A percentile compares a stretch with the other conserved stretches of the same genome.
Evolutionary conservation across 345 rosid species (phyloP).

Genomic region (Chamaenerion angustifolium): DNA sequence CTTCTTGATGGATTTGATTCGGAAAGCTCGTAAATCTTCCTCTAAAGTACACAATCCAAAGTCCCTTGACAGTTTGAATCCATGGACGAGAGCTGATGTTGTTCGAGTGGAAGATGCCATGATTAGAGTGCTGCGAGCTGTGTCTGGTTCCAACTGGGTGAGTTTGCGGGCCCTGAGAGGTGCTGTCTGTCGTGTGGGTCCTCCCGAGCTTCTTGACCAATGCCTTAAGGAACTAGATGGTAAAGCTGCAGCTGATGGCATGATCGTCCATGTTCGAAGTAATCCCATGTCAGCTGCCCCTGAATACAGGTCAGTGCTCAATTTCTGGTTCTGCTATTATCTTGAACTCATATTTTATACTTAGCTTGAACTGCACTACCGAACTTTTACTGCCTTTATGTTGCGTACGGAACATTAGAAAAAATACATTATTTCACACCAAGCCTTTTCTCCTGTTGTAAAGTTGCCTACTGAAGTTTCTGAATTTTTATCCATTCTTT

Average conservation of each 20-base stretch:
- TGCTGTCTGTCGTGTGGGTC: constrained; percentile 40
- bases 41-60: constrained; percentile 3
- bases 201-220: constrained; percentile 38
- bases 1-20: constrained; percentile 31
- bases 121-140: constrained; percentile 48
- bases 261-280: constrained; percentile 26
- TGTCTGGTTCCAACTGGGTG: constrained; percentile 53
- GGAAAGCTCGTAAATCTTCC: constrained; percentile 24
- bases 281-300: constrained; percentile 36
- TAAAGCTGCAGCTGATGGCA: constrained; percentile 26
- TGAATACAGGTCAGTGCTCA: constrained; percentile 39
- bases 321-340: neutral
- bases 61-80: constrained; percentile 3
- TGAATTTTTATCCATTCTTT: no score
- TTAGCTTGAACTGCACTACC: no score
- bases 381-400: no score
- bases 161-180: constrained; percentile 45
- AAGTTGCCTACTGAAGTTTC: no score
- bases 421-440: no score
- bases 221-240: constrained; percentile 45
- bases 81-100: constrained; percentile 34
- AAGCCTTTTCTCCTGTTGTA: no score
- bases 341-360: neutral
- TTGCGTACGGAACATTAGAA: no score
- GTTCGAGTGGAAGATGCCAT: constrained; percentile 42